Evolutionary conservation across 495 filamentous ascomycete genomes (phyloP), one percentile per base, ranked within the genome.

Genomic region (Astrothelium subdiscretum): DNA sequence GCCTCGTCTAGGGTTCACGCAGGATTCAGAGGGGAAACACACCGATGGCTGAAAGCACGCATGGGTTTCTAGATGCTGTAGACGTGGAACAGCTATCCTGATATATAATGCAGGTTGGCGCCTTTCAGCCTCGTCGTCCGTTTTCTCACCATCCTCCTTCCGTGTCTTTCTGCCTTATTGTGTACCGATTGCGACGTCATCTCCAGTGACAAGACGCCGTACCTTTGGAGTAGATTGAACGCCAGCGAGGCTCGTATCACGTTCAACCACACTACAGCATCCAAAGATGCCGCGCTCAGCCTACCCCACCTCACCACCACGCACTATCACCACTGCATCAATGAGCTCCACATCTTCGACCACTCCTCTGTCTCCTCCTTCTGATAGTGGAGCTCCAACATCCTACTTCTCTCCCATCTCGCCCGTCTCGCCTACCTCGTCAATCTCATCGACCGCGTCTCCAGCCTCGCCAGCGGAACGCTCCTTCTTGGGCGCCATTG

Each of bases 401-500:
- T 57, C 60, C 12, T 62, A 62, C 35, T 62, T 62, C 60, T 31
- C 60, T 13, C 29, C 43, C 22, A 18, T 32, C 60, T 32, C 43
- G 12, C 13, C 48, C 2, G 4, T 44, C 43, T 62, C 60, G 11
- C 29, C 42, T 38, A n/a, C 24, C 18, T 43, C 59, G 1, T 61
- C 59, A 24, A 29, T 24, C 4, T 11, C 2, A 3, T 54, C 48
- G 0, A 10, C 43, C 43, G 43, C n/a, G 31, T 27, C 29, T 27
- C 32, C 35, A 0, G 43, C n/a, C 59, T 27, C 29, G 13, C 32
- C 35, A 0, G 32, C 31, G 1, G 43, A 54, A 62, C 59, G 42
- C 3, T 61, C 42, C 44, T 57, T 57, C 35, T 62, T 57, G 11
- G 60, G 60, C 10, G 43, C 48, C 44, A 11, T 62, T 27, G 12